phyloP scores from a whole-genome alignment of 2,329 filamentous ascomycete species.

The Massarina eburnea region DNA sequence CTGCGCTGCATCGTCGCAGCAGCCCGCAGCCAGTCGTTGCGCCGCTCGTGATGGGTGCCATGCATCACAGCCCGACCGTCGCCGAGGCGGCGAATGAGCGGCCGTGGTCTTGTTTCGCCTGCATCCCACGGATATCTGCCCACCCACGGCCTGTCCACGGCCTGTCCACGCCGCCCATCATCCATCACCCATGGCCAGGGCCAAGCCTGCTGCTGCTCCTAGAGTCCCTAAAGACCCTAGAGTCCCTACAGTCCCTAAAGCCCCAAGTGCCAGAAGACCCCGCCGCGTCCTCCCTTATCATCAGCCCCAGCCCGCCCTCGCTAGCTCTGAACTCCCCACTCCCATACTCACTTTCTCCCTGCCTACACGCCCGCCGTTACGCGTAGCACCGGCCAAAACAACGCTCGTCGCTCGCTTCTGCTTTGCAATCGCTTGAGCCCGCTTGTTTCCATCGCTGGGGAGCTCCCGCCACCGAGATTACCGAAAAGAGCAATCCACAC shows the following conservation, averaged over 20 bases:
- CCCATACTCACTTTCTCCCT: slow-evolving; percentile 14
- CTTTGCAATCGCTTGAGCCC: slow-evolving; percentile 8
- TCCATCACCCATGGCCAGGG: background rate
- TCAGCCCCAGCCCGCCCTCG: slow-evolving; percentile 22
- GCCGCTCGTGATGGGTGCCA: slow-evolving; percentile 17
- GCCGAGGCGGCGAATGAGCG: slow-evolving; percentile 37
- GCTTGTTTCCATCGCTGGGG: slow-evolving; percentile 12
- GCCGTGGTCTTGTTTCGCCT: slow-evolving; percentile 17
- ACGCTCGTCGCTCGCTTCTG: slow-evolving; percentile 5
- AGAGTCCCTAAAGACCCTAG: no score
- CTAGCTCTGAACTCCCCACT: slow-evolving; percentile 28
- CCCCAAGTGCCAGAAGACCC: no score
- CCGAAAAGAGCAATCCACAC: slow-evolving; percentile 42
- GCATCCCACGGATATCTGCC: slow-evolving; percentile 25
- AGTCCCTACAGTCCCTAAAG: no score
- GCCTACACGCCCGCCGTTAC: slow-evolving; percentile 14
- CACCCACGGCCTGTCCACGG: slow-evolving; percentile 3
- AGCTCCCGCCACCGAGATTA: slow-evolving; percentile 25
- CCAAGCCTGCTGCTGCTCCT: slow-evolving; percentile 1
- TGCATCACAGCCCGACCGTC: slow-evolving; percentile 38
- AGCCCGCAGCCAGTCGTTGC: slow-evolving; percentile 25
- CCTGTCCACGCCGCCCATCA: slow-evolving; percentile 5
- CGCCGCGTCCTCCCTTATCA: slow-evolving; percentile 20
- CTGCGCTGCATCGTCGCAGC: background rate
- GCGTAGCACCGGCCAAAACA: slow-evolving; percentile 7